A percentile compares a stretch with the other conserved stretches of the same genome.
Evolutionary conservation across 805 yeast species (phyloP).

Genomic region (Nakazawaea wickerhamii): DNA sequence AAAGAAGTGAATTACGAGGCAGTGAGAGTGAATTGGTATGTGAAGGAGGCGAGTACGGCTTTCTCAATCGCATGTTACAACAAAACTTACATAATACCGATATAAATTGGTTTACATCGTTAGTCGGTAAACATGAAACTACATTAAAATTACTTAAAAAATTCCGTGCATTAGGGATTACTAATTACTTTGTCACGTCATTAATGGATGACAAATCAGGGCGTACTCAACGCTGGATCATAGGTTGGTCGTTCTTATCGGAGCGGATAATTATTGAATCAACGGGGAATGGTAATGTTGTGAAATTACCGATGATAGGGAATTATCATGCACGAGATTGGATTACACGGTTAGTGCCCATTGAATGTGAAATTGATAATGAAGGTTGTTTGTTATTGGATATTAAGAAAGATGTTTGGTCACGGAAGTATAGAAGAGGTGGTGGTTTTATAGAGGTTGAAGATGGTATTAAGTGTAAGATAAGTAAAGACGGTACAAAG

Average conservation of each 20-base stretch:
- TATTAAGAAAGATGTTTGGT: slow-evolving; percentile 21
- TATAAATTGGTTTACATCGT: slow-evolving; percentile 35
- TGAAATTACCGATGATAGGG: neutral
- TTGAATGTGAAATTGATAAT: slow-evolving; percentile 14
- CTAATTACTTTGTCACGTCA: slow-evolving; percentile 23
- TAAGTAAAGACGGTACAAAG: neutral
- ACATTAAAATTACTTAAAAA: slow-evolving; percentile 15
- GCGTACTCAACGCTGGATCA: slow-evolving; percentile 30
- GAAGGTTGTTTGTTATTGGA: neutral
- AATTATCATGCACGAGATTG: neutral
- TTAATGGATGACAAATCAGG: slow-evolving; percentile 8
- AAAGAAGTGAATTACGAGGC: slow-evolving; percentile 24
- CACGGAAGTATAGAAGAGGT: slow-evolving; percentile 21
- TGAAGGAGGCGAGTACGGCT: slow-evolving; percentile 41
- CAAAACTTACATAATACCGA: slow-evolving; percentile 22
- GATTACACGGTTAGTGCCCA: no score
- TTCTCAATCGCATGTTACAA: slow-evolving; percentile 30
- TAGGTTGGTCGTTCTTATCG: slow-evolving; percentile 30
- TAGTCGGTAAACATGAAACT: slow-evolving; percentile 19
- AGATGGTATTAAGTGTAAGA: slow-evolving; percentile 1
- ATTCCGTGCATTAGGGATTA: slow-evolving; percentile 10
- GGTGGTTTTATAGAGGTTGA: neutral
- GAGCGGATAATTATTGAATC: slow-evolving; percentile 11
- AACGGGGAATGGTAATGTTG: no score
- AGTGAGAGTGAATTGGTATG: slow-evolving; percentile 33